These are phyloP conservation scores for Talaromyces stipitatus DNA, from an alignment of 495 filamentous ascomycete species.

Conservation along the genomic window DNA sequence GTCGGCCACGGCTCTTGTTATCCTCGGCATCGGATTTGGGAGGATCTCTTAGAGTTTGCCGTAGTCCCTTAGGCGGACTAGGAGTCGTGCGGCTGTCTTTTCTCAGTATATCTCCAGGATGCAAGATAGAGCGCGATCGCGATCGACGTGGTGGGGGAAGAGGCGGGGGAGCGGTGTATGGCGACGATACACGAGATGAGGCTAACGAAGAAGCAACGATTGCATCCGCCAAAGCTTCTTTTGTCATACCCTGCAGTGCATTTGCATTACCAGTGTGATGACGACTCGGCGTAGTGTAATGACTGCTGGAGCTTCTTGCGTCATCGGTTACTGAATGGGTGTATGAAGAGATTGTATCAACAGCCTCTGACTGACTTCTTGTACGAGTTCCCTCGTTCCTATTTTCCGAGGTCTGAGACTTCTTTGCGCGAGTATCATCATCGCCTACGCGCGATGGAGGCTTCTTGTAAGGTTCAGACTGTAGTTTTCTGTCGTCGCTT, in stretches of 20 bases:
- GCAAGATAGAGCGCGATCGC: constrained; percentile 35
- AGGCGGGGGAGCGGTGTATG: constrained; percentile 32
- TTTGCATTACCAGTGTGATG: constrained; percentile 5
- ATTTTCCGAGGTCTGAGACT: not conserved
- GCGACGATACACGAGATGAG: constrained; percentile 56
- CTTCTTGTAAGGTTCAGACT: not conserved
- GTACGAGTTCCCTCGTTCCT: not conserved
- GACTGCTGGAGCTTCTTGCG: not conserved
- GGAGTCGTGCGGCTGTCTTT: constrained; percentile 38
- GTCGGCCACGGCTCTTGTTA: constrained; percentile 34
- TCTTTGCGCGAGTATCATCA: not conserved
- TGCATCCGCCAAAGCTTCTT: constrained; percentile 58
- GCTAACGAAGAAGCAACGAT: constrained; percentile 82
- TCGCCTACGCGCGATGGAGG: not conserved
- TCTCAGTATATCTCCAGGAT: constrained; percentile 21
- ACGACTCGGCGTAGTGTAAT: not conserved
- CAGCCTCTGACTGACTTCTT: not conserved
- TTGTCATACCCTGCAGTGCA: constrained; percentile 25
- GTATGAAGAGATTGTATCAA: not conserved
- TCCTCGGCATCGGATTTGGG: constrained; percentile 53
- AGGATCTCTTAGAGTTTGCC: constrained; percentile 66
- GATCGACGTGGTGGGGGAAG: constrained; percentile 42
- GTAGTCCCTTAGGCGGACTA: constrained; percentile 52
- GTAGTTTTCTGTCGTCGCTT: not conserved
- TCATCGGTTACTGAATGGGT: not conserved